These are phyloP conservation scores for Emericellopsis atlantica DNA, from an alignment of 2,329 filamentous ascomycete species.

Conservation along the genomic window DNA sequence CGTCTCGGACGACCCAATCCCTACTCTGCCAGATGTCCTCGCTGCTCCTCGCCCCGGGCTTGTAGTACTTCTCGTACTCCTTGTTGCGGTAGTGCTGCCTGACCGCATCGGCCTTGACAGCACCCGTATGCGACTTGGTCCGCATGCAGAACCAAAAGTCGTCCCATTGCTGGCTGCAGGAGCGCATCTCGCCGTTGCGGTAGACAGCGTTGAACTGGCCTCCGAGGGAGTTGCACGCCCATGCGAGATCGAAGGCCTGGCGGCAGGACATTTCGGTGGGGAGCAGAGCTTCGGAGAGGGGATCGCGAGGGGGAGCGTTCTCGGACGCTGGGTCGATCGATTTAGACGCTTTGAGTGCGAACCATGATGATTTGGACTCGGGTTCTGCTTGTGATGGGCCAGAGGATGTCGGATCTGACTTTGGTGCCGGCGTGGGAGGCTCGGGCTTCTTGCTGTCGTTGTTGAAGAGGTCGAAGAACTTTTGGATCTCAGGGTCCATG, in stretches of 20 bases:
- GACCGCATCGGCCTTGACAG: conserved; percentile 48
- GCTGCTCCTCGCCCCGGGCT: conserved; percentile 52
- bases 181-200: conserved; percentile 64
- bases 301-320: conserved; percentile 19
- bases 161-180: conserved; percentile 76
- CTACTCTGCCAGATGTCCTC: conserved; percentile 69
- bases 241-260: conserved; percentile 80
- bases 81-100: conserved; percentile 56
- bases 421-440: neutral
- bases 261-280: conserved; percentile 81
- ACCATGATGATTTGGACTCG: conserved; percentile 1
- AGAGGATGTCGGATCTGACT: neutral
- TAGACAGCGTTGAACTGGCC: conserved; percentile 90
- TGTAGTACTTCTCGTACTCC: conserved; percentile 55
- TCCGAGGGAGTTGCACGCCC: conserved; percentile 84
- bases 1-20: conserved; percentile 8
- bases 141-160: conserved; percentile 99
- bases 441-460: conserved; percentile 9
- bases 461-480: conserved; percentile 37
- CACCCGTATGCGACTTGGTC: conserved; percentile 48
- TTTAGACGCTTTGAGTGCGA: conserved; percentile 14
- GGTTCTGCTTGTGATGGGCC: conserved; percentile 4
- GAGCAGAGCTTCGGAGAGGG: conserved; percentile 56
- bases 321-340: conserved; percentile 12
- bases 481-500: conserved; percentile 39